These are phyloP conservation scores for Anacardium occidentale DNA, from an alignment of 345 rosid genomes.

Conservation along the genomic window DNA sequence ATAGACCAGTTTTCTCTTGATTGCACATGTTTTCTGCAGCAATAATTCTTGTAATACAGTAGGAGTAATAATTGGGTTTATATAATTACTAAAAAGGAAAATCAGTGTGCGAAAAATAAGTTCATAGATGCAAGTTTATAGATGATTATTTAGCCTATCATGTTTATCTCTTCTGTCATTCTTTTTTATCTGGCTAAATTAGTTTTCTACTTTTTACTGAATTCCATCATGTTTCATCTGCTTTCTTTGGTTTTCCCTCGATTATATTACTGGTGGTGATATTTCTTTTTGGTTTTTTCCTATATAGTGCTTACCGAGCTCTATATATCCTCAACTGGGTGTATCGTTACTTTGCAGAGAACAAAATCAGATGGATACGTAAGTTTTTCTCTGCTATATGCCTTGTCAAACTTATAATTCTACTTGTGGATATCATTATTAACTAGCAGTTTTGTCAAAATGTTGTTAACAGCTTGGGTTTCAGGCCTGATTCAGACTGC, in stretches of 20 bases:
- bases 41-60: no score
- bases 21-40: no score
- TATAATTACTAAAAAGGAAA: no score
- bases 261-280: background rate
- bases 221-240: background rate
- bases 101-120: no score
- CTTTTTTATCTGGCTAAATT: background rate
- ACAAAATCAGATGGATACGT: slow-evolving; percentile 41
- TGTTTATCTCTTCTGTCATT: background rate
- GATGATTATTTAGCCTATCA: no score
- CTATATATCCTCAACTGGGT: slow-evolving; percentile 50
- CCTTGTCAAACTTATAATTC: background rate
- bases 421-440: background rate
- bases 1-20: no score
- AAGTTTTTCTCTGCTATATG: slow-evolving; percentile 14
- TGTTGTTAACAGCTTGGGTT: slow-evolving; percentile 38
- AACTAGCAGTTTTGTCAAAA: background rate
- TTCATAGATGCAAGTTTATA: no score
- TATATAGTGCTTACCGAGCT: slow-evolving; percentile 41
- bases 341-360: slow-evolving; percentile 39
- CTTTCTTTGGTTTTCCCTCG: background rate
- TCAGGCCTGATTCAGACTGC: slow-evolving; percentile 50
- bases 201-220: background rate
- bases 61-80: no score
- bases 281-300: background rate